Conservation (phyloP, 2,329 filamentous ascomycete species). For the Trichophyton rubrum region DNA sequence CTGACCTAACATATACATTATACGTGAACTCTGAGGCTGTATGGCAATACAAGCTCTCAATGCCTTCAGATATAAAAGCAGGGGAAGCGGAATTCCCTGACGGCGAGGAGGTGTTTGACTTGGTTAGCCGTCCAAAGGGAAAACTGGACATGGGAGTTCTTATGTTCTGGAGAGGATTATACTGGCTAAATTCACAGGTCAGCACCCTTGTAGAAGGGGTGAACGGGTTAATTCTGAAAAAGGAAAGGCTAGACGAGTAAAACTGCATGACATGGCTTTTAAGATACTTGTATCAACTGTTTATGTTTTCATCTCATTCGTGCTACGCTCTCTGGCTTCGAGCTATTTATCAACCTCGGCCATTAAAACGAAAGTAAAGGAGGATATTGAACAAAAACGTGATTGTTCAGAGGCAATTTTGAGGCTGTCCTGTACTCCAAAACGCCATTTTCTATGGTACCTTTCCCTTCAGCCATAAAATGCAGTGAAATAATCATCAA, state of each 20-base stretch:
- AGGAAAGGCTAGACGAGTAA: not conserved
- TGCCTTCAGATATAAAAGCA: slow-evolving; percentile 19
- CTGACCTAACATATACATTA: slow-evolving; percentile 64
- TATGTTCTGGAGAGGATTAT: not conserved
- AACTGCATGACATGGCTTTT: not conserved
- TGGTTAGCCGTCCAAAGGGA: slow-evolving; percentile 5
- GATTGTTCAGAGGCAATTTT: not conserved
- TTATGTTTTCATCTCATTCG: not conserved
- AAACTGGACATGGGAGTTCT: not conserved
- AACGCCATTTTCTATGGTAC: slow-evolving; percentile 5
- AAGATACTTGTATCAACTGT: not conserved
- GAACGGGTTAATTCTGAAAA: not conserved
- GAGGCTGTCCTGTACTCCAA: not conserved
- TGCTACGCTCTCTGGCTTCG: not conserved
- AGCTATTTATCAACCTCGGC: not conserved
- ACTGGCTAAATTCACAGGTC: not conserved
- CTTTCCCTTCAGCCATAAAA: not conserved
- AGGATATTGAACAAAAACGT: not conserved
- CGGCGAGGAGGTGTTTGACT: slow-evolving; percentile 25
- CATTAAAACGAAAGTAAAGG: not conserved
- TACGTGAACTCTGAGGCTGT: slow-evolving; percentile 69
- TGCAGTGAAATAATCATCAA: not conserved
- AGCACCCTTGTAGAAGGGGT: not conserved
- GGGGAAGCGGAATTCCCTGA: slow-evolving; percentile 16
- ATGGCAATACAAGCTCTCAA: slow-evolving; percentile 48